These are phyloP conservation scores for Viola pubescens DNA, from an alignment of 441 rosid species.

Conservation along the genomic window DNA sequence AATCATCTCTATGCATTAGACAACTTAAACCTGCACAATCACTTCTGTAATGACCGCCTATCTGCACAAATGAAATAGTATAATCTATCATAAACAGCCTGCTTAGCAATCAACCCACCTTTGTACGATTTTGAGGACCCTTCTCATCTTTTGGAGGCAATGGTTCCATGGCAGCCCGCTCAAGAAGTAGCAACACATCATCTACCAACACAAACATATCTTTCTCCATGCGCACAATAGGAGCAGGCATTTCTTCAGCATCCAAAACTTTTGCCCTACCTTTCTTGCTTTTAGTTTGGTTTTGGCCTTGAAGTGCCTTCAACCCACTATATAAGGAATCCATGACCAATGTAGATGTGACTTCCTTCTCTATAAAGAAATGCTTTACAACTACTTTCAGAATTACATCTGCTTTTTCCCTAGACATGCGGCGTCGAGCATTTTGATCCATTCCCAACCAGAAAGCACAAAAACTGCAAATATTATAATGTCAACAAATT, in stretches of 20 bases:
- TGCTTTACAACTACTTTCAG: constrained; percentile 81
- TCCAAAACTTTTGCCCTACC: constrained; percentile 48
- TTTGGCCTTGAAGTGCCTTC: constrained; percentile 87
- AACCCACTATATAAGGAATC: constrained; percentile 90
- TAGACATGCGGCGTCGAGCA: constrained; percentile 63
- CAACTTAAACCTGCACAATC: background rate
- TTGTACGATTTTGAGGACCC: constrained; percentile 76
- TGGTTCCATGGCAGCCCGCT: constrained; percentile 78
- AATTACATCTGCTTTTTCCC: constrained; percentile 71
- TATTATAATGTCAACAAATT: constrained; percentile 14
- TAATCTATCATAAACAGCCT: no score
- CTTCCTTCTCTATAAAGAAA: constrained; percentile 93
- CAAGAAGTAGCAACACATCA: constrained; percentile 69
- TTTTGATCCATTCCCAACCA: constrained; percentile 81
- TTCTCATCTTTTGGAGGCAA: constrained; percentile 86
- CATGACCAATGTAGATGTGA: constrained; percentile 93
- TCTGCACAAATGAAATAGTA: background rate
- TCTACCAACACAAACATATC: constrained; percentile 83
- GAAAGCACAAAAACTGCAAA: constrained; percentile 69
- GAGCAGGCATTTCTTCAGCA: constrained; percentile 71
- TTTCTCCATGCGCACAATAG: constrained; percentile 71
- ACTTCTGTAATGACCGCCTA: background rate
- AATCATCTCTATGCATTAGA: background rate
- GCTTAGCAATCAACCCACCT: constrained; percentile 34
- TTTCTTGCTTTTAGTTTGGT: constrained; percentile 63